phyloP scores from a whole-genome alignment of 2,329 filamentous ascomycete species.

The Ascosphaera acerosa region DNA sequence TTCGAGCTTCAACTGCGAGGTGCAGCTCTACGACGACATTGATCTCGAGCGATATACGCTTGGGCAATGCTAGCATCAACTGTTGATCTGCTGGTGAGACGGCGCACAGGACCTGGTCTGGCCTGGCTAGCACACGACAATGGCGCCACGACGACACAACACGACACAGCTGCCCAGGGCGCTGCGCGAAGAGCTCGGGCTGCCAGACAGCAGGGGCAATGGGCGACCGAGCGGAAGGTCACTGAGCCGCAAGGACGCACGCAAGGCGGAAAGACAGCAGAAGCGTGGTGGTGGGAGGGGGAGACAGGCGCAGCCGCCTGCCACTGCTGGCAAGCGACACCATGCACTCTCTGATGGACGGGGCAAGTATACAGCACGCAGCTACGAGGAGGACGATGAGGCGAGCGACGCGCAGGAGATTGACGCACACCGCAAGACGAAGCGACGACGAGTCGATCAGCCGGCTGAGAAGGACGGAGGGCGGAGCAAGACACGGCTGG shows the following conservation, averaged over 20 bases:
- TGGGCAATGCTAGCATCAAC: not conserved
- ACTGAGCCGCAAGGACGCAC: slow-evolving; percentile 33
- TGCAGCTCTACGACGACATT: slow-evolving; percentile 1
- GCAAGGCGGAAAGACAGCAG: slow-evolving; percentile 37
- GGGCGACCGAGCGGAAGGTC: slow-evolving; percentile 6
- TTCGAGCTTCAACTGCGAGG: not conserved
- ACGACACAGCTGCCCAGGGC: slow-evolving; percentile 18
- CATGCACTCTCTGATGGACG: too few species aligned
- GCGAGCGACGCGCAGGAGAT: slow-evolving; percentile 7
- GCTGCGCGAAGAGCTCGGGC: slow-evolving; percentile 17
- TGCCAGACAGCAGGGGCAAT: slow-evolving; percentile 13
- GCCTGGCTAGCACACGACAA: slow-evolving; percentile 6
- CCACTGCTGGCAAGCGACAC: too few species aligned
- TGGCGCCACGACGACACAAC: slow-evolving; percentile 16
- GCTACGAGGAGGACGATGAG: slow-evolving; percentile 8
- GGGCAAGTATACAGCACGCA: too few species aligned
- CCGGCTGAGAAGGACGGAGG: slow-evolving; percentile 9
- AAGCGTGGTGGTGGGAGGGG: too few species aligned
- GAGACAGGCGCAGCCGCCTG: too few species aligned
- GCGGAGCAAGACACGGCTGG: slow-evolving; percentile 15
- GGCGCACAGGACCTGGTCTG: not conserved
- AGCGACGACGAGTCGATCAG: slow-evolving; percentile 9
- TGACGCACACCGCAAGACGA: slow-evolving; percentile 6
- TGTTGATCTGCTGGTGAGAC: not conserved
- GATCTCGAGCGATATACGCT: too few species aligned